Evolutionary conservation across 305 asterid genomes (phyloP).

Genomic region (Fraxinus baroniana): DNA sequence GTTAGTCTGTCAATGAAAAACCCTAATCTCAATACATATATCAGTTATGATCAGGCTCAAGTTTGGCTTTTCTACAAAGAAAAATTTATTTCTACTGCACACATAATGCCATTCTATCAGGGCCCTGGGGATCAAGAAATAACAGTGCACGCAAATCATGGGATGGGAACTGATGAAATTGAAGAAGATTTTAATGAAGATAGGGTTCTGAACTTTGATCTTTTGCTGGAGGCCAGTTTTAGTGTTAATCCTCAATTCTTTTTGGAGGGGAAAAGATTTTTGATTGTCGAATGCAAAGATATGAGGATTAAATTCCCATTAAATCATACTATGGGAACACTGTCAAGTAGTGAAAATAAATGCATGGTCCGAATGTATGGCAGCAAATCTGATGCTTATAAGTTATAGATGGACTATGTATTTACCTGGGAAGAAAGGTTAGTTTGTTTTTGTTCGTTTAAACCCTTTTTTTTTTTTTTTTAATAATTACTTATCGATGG

Average conservation of each 20-base stretch:
- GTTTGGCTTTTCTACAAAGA: not conserved
- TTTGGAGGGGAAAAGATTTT: not conserved
- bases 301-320: not conserved
- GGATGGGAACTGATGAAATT: not conserved
- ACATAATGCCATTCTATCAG: not conserved
- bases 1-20: not conserved
- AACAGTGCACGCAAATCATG: not conserved
- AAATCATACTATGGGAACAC: not conserved
- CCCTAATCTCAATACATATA: not conserved
- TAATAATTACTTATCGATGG: too few species aligned
- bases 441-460: not conserved
- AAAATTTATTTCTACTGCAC: not conserved
- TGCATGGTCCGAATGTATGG: not conserved
- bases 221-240: not conserved
- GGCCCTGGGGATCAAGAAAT: not conserved
- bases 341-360: not conserved
- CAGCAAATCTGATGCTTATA: not conserved
- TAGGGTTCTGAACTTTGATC: not conserved
- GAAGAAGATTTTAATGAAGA: not conserved
- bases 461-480: too few species aligned
- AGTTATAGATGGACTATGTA: not conserved
- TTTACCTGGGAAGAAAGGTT: not conserved
- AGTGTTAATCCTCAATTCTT: not conserved
- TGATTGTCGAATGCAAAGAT: not conserved
- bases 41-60: not conserved